Conservation (phyloP, 2,329 filamentous ascomycete genomes). For the Xylaria sp. region DNA sequence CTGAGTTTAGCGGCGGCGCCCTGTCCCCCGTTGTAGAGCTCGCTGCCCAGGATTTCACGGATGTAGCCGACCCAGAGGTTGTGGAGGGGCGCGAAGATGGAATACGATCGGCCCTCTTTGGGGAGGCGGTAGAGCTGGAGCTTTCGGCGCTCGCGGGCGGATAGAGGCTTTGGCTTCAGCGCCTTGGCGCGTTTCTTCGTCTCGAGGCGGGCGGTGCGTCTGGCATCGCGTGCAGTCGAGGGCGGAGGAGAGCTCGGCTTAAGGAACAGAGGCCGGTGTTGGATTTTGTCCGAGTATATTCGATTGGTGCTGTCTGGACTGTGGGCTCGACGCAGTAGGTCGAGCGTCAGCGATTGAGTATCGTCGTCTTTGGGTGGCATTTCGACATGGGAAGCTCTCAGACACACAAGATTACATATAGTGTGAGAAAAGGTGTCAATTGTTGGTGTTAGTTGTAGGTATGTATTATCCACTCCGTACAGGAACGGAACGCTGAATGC, state of each 20-base stretch:
- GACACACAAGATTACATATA: no score
- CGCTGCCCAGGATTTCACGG: slow-evolving; percentile 77
- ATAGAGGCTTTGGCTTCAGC: slow-evolving; percentile 73
- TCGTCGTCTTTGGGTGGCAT: slow-evolving; percentile 51
- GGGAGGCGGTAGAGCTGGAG: slow-evolving; percentile 81
- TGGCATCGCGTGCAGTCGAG: slow-evolving; percentile 65
- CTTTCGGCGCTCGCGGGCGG: slow-evolving; percentile 78
- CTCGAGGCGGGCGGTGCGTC: slow-evolving; percentile 54
- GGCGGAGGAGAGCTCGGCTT: slow-evolving; percentile 76
- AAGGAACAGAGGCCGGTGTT: slow-evolving; percentile 82
- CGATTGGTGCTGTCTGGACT: slow-evolving; percentile 74
- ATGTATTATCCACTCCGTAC: no score
- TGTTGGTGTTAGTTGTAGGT: no score
- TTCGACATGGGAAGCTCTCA: neutral
- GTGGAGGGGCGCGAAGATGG: slow-evolving; percentile 80
- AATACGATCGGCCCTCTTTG: slow-evolving; percentile 73
- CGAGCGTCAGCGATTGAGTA: slow-evolving; percentile 59
- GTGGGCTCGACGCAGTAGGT: slow-evolving; percentile 81
- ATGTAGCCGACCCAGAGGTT: slow-evolving; percentile 86
- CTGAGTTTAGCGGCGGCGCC: slow-evolving; percentile 77
- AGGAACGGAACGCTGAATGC: no score
- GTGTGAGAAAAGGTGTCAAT: no score
- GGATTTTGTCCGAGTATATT: slow-evolving; percentile 84
- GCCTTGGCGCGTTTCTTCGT: slow-evolving; percentile 57
- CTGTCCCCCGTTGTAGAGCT: slow-evolving; percentile 65